Percentiles rank a stretch among this genome's conserved stretches.
These are phyloP conservation scores for Fraxinus paxiana DNA, from an alignment of 305 asterid genomes.

Conservation along the genomic window DNA sequence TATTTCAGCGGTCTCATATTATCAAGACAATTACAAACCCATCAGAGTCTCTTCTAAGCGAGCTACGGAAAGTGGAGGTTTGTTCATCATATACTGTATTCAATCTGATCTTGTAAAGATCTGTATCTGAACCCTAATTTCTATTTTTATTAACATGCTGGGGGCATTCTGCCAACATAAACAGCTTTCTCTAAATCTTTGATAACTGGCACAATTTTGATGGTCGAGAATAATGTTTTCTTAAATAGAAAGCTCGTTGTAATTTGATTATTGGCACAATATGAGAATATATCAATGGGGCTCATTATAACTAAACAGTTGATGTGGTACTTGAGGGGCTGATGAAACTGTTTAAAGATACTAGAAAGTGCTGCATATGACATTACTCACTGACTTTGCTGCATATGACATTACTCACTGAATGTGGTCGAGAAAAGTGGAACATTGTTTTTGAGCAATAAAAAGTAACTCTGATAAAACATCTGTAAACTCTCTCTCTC, in stretches of 20 bases:
- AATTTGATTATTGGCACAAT: neutral
- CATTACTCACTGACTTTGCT: too few species aligned
- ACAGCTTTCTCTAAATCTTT: neutral
- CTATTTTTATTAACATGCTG: neutral
- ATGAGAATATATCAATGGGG: neutral
- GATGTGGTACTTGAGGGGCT: neutral
- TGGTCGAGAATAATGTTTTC: neutral
- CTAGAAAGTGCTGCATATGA: neutral
- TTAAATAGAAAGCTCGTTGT: neutral
- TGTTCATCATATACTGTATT: slow-evolving; percentile 24
- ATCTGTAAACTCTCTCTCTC: neutral
- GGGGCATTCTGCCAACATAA: neutral
- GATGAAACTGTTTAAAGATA: neutral
- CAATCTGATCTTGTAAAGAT: neutral
- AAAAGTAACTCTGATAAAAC: too few species aligned
- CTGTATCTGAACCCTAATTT: neutral
- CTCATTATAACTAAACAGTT: neutral
- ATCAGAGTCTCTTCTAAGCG: slow-evolving; percentile 87
- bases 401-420: too few species aligned
- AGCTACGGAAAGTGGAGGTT: slow-evolving; percentile 97
- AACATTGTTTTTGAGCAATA: neutral
- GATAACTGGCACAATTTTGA: neutral
- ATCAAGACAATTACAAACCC: slow-evolving; percentile 85
- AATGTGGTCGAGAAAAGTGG: neutral
- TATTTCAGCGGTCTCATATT: slow-evolving; percentile 72